phyloP scores from a whole-genome alignment of 1,139 yeast genomes.

The Magnusiomyces fungicola region DNA sequence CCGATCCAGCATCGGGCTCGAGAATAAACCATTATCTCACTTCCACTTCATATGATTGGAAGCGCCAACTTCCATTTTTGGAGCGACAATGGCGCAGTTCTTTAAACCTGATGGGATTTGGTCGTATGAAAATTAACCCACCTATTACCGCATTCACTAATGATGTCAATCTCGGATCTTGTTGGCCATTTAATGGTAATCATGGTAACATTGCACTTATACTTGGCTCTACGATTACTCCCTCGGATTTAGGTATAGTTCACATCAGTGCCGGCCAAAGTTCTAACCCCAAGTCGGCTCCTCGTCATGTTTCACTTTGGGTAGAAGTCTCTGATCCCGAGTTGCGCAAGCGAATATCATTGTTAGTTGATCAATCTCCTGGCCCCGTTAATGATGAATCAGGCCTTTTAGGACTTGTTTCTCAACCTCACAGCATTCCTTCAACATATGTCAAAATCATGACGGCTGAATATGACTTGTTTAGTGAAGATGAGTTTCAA shows the following conservation, averaged over 20 bases:
- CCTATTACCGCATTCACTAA: slow-evolving; percentile 26
- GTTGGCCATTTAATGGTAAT: slow-evolving; percentile 34
- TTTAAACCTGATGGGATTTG: slow-evolving; percentile 22
- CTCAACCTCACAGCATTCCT: slow-evolving; percentile 13
- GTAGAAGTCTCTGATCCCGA: slow-evolving; percentile 22
- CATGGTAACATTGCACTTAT: slow-evolving; percentile 28
- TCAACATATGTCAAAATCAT: slow-evolving; percentile 22
- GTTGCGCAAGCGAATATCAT: slow-evolving; percentile 14
- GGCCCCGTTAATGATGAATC: slow-evolving; percentile 4
- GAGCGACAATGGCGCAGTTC: slow-evolving; percentile 18
- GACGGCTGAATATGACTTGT: slow-evolving; percentile 26
- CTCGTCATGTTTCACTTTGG: slow-evolving; percentile 30
- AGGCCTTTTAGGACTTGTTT: not conserved
- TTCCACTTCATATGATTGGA: slow-evolving; percentile 24
- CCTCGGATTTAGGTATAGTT: slow-evolving; percentile 28
- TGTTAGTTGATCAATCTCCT: slow-evolving; percentile 10
- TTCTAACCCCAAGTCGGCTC: slow-evolving; percentile 28
- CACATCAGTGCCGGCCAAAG: slow-evolving; percentile 28
- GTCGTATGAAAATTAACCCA: slow-evolving; percentile 21
- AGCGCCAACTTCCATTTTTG: slow-evolving; percentile 16
- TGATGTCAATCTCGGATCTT: slow-evolving; percentile 26
- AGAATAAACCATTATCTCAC: slow-evolving; percentile 26
- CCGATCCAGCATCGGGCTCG: slow-evolving; percentile 29
- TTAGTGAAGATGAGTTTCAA: slow-evolving; percentile 25
- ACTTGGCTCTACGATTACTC: slow-evolving; percentile 23